A percentile compares a stretch with the other conserved stretches of the same genome.
phyloP scores from a whole-genome alignment of 768 basidiomycete genomes.

The Suillus fuscotomentosus region DNA sequence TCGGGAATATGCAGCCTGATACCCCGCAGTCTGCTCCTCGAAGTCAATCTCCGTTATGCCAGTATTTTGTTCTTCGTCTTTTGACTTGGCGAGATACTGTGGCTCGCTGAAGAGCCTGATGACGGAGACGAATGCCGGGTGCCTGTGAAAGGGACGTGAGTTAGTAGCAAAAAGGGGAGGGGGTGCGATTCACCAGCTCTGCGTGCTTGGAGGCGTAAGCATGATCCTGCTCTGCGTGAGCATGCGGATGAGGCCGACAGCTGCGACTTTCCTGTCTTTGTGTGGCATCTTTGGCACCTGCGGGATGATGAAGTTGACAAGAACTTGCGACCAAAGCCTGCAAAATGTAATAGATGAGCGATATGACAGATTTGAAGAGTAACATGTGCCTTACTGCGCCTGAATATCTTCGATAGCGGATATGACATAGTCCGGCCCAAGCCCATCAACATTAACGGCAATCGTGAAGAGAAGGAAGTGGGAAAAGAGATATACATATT shows the following conservation, averaged over 20 bases:
- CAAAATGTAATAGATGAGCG: not conserved
- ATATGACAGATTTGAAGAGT: slow-evolving; percentile 2
- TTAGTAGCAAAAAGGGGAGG: not conserved
- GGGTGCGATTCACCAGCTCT: slow-evolving; percentile 54
- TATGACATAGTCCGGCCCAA: slow-evolving; percentile 80
- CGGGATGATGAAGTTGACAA: slow-evolving; percentile 74
- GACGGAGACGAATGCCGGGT: slow-evolving; percentile 63
- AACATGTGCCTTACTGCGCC: slow-evolving; percentile 53
- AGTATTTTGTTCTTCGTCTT: slow-evolving; percentile 45
- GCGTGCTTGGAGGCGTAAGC: slow-evolving; percentile 59
- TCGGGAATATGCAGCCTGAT: slow-evolving; percentile 92
- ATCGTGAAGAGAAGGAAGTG: slow-evolving; percentile 74
- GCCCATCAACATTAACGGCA: slow-evolving; percentile 70
- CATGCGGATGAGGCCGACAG: slow-evolving; percentile 76
- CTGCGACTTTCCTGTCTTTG: slow-evolving; percentile 83
- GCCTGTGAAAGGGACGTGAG: slow-evolving; percentile 45
- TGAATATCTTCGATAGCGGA: slow-evolving; percentile 83
- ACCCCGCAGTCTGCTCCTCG: slow-evolving; percentile 87
- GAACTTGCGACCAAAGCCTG: slow-evolving; percentile 79
- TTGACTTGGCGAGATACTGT: slow-evolving; percentile 52
- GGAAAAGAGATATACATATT: slow-evolving; percentile 80
- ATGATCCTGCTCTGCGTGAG: slow-evolving; percentile 74
- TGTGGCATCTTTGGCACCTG: slow-evolving; percentile 77
- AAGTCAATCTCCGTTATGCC: slow-evolving; percentile 79
- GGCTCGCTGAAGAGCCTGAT: slow-evolving; percentile 77